Conservation (phyloP, 768 basidiomycete species). For the Naganishia friedmannii region DNA sequence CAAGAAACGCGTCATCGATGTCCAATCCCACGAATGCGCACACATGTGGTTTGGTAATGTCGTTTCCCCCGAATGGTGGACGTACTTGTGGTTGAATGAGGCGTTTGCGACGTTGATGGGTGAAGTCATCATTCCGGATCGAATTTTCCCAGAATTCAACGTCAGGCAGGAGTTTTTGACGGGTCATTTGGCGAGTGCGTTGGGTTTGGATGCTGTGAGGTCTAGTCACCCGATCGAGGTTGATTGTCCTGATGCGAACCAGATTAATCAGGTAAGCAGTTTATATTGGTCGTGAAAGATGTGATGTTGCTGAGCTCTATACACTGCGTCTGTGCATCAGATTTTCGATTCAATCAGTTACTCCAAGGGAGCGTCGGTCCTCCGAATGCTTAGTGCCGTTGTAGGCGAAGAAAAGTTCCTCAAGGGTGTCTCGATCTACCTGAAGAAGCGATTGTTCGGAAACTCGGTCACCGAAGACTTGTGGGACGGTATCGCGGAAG, state of each 20-base stretch:
- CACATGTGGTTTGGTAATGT: slow-evolving; percentile 80
- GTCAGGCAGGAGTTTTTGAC: slow-evolving; percentile 77
- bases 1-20: slow-evolving; percentile 73
- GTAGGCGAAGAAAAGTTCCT: slow-evolving; percentile 87
- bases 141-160: slow-evolving; percentile 73
- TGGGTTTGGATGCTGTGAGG: slow-evolving; percentile 74
- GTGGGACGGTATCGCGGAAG: slow-evolving; percentile 76
- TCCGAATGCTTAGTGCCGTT: slow-evolving; percentile 85
- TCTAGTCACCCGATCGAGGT: slow-evolving; percentile 94
- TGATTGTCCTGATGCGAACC: slow-evolving; percentile 77
- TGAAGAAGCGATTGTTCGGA: slow-evolving; percentile 79
- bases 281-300: background rate
- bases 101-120: slow-evolving; percentile 91
- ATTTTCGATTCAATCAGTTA: too few species aligned
- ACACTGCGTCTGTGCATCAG: too few species aligned
- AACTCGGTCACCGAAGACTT: slow-evolving; percentile 83
- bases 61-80: slow-evolving; percentile 59
- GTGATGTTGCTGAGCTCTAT: too few species aligned
- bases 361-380: slow-evolving; percentile 66
- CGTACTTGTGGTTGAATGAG: slow-evolving; percentile 54
- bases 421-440: slow-evolving; percentile 82
- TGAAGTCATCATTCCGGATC: slow-evolving; percentile 76
- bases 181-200: slow-evolving; percentile 70
- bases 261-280: slow-evolving; percentile 58
- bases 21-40: slow-evolving; percentile 81